These are phyloP conservation scores for Penicillium angulare DNA, from an alignment of 495 filamentous ascomycete genomes.

Conservation along the genomic window DNA sequence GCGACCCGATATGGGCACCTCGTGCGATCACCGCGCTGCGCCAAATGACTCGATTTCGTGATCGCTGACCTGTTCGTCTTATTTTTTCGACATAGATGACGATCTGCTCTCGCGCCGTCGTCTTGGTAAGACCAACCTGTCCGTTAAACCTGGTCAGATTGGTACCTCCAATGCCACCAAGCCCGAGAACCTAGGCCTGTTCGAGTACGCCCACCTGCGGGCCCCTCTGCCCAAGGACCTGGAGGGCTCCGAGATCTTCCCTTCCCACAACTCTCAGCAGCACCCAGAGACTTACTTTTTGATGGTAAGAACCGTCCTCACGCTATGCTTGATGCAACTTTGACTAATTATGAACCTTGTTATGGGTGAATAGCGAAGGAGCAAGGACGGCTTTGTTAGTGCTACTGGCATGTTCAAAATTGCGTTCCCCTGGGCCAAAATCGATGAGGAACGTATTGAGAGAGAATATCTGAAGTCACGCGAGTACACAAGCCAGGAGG, in stretches of 20 bases:
- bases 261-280: constrained; percentile 51
- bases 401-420: constrained; percentile 99
- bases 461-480: constrained; percentile 81
- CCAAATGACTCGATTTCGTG: neutral
- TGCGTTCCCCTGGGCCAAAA: constrained; percentile 88
- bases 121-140: constrained; percentile 86
- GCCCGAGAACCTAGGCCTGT: constrained; percentile 71
- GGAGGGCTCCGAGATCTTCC: constrained; percentile 86
- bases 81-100: constrained; percentile 54
- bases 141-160: constrained; percentile 69
- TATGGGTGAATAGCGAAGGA: constrained; percentile 62
- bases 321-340: too few species aligned
- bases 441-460: constrained; percentile 81
- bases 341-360: neutral
- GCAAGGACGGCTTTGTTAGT: constrained; percentile 89
- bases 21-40: constrained; percentile 13
- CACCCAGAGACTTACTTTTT: constrained; percentile 89
- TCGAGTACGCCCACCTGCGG: constrained; percentile 94
- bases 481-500: constrained; percentile 75
- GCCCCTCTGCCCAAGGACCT: constrained; percentile 87
- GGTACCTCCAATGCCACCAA: constrained; percentile 64
- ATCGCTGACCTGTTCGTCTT: constrained; percentile 29
- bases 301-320: constrained; percentile 60
- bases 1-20: too few species aligned
- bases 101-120: constrained; percentile 82